A percentile compares a stretch with the other conserved stretches of the same genome.
These are phyloP conservation scores for Nicotiana knightiana DNA, from an alignment of 257 asterid species.

Conservation along the genomic window DNA sequence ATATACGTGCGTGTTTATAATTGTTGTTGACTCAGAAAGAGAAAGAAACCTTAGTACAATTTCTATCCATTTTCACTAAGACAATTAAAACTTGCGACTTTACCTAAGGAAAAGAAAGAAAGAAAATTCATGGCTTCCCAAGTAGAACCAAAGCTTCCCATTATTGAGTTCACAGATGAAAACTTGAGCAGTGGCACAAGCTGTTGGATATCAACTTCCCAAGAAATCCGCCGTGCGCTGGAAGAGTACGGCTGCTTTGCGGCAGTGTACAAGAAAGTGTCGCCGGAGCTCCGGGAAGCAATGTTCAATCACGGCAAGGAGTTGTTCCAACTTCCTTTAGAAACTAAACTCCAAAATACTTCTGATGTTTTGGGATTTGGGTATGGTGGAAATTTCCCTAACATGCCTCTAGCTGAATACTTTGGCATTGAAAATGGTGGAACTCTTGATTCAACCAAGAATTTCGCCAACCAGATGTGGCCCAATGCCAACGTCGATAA, in stretches of 20 bases:
- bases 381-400: constrained; percentile 20
- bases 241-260: constrained; percentile 36
- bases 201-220: constrained; percentile 28
- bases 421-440: constrained; percentile 30
- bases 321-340: constrained; percentile 24
- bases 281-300: constrained; percentile 13
- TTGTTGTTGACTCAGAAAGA: too few species aligned
- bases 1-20: too few species aligned
- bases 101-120: not conserved
- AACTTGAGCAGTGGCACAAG: constrained; percentile 12
- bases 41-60: not conserved
- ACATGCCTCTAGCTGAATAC: constrained; percentile 37
- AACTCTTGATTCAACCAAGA: constrained; percentile 1
- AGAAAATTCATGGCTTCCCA: constrained; percentile 15
- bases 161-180: constrained; percentile 25
- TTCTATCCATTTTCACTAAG: not conserved
- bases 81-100: not conserved
- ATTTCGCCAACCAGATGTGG: constrained; percentile 35
- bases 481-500: constrained; percentile 19
- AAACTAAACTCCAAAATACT: constrained; percentile 22
- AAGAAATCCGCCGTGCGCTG: constrained; percentile 30
- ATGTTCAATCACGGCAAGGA: constrained; percentile 13
- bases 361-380: constrained; percentile 27
- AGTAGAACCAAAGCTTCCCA: constrained; percentile 22
- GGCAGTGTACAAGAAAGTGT: constrained; percentile 10